phyloP scores from a whole-genome alignment of 106 monocot species.

The Acorus calamus region DNA sequence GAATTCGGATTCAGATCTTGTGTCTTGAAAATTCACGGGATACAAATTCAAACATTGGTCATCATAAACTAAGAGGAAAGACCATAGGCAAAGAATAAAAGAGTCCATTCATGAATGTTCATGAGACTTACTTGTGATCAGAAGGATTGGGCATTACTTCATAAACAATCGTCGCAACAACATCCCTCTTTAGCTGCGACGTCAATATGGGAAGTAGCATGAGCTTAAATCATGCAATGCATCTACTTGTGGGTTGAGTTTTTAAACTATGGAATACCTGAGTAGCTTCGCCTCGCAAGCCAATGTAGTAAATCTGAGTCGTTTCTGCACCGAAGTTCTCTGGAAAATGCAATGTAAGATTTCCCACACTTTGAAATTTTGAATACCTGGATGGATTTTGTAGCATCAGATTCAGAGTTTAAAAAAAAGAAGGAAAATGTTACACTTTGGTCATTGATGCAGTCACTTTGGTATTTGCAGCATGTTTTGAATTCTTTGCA shows the following conservation, averaged over 20 bases:
- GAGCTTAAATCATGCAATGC: too few species aligned
- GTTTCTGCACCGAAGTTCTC: slow-evolving; percentile 86
- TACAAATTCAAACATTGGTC: too few species aligned
- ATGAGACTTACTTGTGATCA: slow-evolving; percentile 83
- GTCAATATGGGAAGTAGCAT: not conserved
- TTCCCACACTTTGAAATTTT: slow-evolving; percentile 85
- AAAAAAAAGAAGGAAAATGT: too few species aligned
- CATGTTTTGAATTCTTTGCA: too few species aligned
- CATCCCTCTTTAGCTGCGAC: slow-evolving; percentile 86
- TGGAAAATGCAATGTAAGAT: slow-evolving; percentile 84
- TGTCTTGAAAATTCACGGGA: too few species aligned
- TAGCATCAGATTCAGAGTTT: not conserved
- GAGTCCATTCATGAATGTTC: not conserved
- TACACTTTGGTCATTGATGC: too few species aligned
- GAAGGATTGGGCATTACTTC: slow-evolving; percentile 95
- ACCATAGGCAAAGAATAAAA: not conserved
- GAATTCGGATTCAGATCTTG: too few species aligned
- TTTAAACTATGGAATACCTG: slow-evolving; percentile 37
- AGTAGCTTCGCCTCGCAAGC: slow-evolving; percentile 91
- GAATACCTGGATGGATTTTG: slow-evolving; percentile 45
- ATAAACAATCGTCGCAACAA: slow-evolving; percentile 92
- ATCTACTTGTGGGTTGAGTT: too few species aligned
- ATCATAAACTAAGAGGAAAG: not conserved
- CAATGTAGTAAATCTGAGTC: slow-evolving; percentile 87
- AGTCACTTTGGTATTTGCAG: too few species aligned